Evolutionary conservation across 2,329 filamentous ascomycete species (phyloP).

Genomic region (Aspergillus ochraceoroseus): DNA sequence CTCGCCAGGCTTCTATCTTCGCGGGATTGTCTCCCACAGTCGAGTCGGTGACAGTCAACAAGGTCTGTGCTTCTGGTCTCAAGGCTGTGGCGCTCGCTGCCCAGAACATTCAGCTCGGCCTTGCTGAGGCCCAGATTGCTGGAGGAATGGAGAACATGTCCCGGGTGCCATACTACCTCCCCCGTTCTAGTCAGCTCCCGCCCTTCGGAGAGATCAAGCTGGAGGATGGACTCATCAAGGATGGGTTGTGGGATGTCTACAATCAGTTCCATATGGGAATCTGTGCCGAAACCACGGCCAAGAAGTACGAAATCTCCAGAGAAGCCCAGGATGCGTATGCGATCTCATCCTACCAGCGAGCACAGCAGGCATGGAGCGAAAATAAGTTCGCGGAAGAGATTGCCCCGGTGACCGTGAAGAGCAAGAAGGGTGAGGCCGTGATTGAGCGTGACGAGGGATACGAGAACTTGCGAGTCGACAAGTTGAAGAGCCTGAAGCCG

Average conservation of each 20-base stretch:
- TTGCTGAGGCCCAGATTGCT: constrained; percentile 81
- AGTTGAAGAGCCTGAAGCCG: constrained; percentile 79
- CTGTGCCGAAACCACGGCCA: constrained; percentile 90
- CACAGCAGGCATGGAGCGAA: constrained; percentile 81
- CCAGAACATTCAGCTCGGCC: constrained; percentile 88
- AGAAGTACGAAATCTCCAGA: constrained; percentile 73
- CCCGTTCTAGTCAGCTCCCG: constrained; percentile 73
- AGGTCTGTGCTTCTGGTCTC: constrained; percentile 92
- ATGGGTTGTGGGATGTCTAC: constrained; percentile 94
- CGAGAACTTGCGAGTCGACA: constrained; percentile 78
- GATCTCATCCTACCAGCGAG: constrained; percentile 80
- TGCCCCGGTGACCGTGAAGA: constrained; percentile 76
- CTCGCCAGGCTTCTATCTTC: constrained; percentile 83
- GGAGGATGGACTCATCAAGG: constrained; percentile 89
- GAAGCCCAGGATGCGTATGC: constrained; percentile 90
- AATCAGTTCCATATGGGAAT: constrained; percentile 97
- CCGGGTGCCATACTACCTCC: constrained; percentile 82
- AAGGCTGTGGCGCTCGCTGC: constrained; percentile 89
- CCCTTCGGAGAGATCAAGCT: constrained; percentile 82
- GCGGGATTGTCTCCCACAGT: constrained; percentile 75
- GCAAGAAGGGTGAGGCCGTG: constrained; percentile 74
- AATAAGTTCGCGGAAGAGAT: constrained; percentile 86
- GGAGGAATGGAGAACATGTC: constrained; percentile 99
- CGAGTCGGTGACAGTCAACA: constrained; percentile 92
- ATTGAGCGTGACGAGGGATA: constrained; percentile 85